These are phyloP conservation scores for Fusarium mundagurra DNA, from an alignment of 2,329 filamentous ascomycete species.

Conservation along the genomic window DNA sequence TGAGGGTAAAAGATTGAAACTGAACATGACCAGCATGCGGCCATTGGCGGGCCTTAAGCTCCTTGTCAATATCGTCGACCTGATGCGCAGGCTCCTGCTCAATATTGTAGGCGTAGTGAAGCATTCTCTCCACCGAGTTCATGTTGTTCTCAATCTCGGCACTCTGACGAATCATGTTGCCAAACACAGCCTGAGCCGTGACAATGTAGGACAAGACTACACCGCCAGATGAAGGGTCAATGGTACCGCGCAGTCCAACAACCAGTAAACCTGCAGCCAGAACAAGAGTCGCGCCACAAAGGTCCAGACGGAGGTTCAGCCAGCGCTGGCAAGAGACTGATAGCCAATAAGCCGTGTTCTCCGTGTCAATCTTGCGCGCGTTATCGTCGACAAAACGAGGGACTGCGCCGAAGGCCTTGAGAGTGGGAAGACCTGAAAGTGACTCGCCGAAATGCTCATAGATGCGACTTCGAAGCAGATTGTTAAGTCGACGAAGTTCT, in stretches of 20 bases:
- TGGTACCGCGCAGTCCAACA: conserved; percentile 21
- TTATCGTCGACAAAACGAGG: conserved; percentile 17
- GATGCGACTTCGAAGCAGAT: conserved; percentile 23
- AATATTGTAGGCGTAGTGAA: conserved; percentile 79
- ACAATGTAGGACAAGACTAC: conserved; percentile 45
- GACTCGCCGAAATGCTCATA: conserved; percentile 29
- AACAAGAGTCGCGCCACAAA: conserved; percentile 5
- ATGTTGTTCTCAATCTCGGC: conserved; percentile 80
- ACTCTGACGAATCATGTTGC: conserved; percentile 71
- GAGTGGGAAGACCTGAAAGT: conserved; percentile 5
- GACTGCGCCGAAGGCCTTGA: conserved; percentile 19
- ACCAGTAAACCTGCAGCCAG: conserved; percentile 5
- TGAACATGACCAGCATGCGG: conserved; percentile 4
- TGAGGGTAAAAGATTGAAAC: conserved; percentile 16
- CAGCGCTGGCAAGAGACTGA: conserved; percentile 12
- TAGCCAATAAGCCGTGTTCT: conserved; percentile 23
- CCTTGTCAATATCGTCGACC: not conserved
- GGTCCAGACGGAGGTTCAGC: conserved; percentile 18
- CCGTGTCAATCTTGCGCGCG: conserved; percentile 10
- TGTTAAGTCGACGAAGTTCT: conserved; percentile 16
- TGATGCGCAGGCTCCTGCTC: conserved; percentile 15
- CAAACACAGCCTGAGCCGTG: conserved; percentile 58
- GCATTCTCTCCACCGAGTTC: conserved; percentile 93
- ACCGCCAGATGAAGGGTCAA: conserved; percentile 17
- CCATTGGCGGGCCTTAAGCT: not conserved